Evolutionary conservation across 225 moss, liverwort and hornwort genomes (phyloP), one percentile per base, ranked within the genome.

Genomic region (Sphagnum tenellum): DNA sequence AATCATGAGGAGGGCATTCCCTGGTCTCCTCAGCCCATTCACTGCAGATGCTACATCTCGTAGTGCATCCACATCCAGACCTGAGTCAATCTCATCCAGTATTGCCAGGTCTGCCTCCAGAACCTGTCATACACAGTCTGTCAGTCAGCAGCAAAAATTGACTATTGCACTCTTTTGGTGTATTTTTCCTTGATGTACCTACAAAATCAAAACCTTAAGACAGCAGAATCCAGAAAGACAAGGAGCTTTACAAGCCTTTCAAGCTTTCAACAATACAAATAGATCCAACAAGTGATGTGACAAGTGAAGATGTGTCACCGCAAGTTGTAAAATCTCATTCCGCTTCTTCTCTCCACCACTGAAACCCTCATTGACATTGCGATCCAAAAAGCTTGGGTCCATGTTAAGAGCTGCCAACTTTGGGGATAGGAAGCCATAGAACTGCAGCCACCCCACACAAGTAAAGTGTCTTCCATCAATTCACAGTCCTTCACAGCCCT

Each of bases 41-140:
- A 96, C 86, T 57, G 96, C 92, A 66, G 78, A 67, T 62, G 96
- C 96, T 65, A 96, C 92, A 77, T 96, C 92, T 70, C 87, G 81
- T 46, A 92, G 75, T 4, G 96, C 96, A 77, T 96, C 96, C 50
- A 92, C 88, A 61, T 96, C 96, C 65, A 96, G 78, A 47, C 96
- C 96, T 59, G 96, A 96, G 78, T 96, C 96, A 61, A 96, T 90
- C 74, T 96, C 96, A 63, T 96, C 96, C 77, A 96, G 67, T 51
- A 96, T 96, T 46, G 96, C 92, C 92, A 96, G 74, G 66, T 96
- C 96, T 45, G 96, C 92, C 79, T 92, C 96, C 71, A 96, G 75
- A 3, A 96, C 92, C 95, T 96, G 94, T 57, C 65, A 29, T 29
- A 29, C 29, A 29, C 0, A 29, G 29, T 29, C 29, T 29, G 29